Conservation (phyloP, 106 monocot genomes). For the Dioscorea alata region DNA sequence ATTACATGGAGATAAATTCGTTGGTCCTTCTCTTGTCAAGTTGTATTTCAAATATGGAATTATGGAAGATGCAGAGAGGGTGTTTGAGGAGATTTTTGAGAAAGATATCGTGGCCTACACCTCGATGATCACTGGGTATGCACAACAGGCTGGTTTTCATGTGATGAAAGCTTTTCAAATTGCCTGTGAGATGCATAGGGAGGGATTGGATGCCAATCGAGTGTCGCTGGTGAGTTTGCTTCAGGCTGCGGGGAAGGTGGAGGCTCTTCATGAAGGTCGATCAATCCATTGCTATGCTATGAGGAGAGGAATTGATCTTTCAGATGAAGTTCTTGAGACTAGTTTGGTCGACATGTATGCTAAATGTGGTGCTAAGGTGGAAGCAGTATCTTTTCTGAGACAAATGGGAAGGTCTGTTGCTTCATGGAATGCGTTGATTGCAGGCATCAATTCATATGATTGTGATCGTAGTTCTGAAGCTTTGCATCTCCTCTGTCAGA, state of each 20-base stretch:
- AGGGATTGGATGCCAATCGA: slow-evolving; percentile 42
- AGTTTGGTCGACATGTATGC: slow-evolving; percentile 53
- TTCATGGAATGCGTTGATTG: slow-evolving; percentile 57
- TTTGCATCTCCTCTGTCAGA: slow-evolving; percentile 19
- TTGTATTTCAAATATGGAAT: slow-evolving; percentile 37
- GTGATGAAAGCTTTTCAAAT: slow-evolving; percentile 37
- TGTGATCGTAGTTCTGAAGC: slow-evolving; percentile 34
- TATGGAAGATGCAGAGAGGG: slow-evolving; percentile 26
- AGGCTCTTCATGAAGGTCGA: slow-evolving; percentile 35
- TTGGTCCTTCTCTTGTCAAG: slow-evolving; percentile 54
- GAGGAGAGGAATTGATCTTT: slow-evolving; percentile 35
- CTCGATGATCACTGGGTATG: slow-evolving; percentile 54
- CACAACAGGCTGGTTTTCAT: slow-evolving; percentile 20
- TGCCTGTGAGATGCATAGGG: slow-evolving; percentile 34
- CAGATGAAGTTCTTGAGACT: slow-evolving; percentile 53
- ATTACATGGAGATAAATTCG: slow-evolving; percentile 31
- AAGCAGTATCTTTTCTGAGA: slow-evolving; percentile 22
- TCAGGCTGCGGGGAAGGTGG: slow-evolving; percentile 32
- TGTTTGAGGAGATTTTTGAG: slow-evolving; percentile 47
- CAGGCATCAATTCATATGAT: slow-evolving; percentile 21
- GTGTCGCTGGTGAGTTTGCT: slow-evolving; percentile 69
- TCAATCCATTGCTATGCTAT: slow-evolving; percentile 57
- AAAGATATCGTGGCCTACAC: slow-evolving; percentile 72
- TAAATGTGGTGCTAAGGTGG: slow-evolving; percentile 22
- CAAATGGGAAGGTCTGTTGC: slow-evolving; percentile 24